Evolutionary conservation across 257 asterid genomes (phyloP).

Genomic region (Ilex aquifolium): DNA sequence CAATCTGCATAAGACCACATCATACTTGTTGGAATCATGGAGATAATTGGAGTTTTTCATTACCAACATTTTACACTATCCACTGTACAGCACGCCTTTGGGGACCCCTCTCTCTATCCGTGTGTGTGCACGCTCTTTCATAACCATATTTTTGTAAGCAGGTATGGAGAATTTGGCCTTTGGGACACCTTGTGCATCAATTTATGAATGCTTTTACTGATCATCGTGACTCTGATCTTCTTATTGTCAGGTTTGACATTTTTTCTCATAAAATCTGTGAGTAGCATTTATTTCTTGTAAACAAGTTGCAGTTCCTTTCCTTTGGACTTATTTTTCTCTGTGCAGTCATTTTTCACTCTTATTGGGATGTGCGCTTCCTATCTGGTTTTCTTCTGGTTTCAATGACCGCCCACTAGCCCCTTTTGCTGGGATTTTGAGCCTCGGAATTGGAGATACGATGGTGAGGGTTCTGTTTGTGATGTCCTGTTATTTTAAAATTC

Average conservation of each 20-base stretch:
- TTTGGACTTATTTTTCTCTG: constrained; percentile 9
- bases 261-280: not conserved
- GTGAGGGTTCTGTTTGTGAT: constrained; percentile 30
- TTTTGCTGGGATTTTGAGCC: constrained; percentile 96
- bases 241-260: constrained; percentile 67
- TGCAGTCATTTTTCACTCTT: constrained; percentile 88
- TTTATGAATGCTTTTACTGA: constrained; percentile 98
- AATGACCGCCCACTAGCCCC: constrained; percentile 93
- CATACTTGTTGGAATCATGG: too few relatives aligned
- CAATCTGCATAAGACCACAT: too few relatives aligned
- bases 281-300: constrained; percentile 11
- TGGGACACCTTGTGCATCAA: constrained; percentile 79
- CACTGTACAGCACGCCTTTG: too few relatives aligned
- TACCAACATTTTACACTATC: too few relatives aligned
- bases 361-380: constrained; percentile 94
- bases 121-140: not conserved
- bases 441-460: constrained; percentile 98
- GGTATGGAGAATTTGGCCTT: constrained; percentile 96
- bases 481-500: too few relatives aligned
- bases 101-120: too few relatives aligned
- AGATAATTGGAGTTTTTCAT: too few relatives aligned
- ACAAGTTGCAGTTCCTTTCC: constrained; percentile 11
- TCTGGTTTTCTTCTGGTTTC: constrained; percentile 81
- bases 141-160: constrained; percentile 27
- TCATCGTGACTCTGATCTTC: constrained; percentile 98